Evolutionary conservation across 805 yeast species (phyloP), one percentile per base, ranked within the genome.

Genomic region (Starmerella vaccinii): DNA sequence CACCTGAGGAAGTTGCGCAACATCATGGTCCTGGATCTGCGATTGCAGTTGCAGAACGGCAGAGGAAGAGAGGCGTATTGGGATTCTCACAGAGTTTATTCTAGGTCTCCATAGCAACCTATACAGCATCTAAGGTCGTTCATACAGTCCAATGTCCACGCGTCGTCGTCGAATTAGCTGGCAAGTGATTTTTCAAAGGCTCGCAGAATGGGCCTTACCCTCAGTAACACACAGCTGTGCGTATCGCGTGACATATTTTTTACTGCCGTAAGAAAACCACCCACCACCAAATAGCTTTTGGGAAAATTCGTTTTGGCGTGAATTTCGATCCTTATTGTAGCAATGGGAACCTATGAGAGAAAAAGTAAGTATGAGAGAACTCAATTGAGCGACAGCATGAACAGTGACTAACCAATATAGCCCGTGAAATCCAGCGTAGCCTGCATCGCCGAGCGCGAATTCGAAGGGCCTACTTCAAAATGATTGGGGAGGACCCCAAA

Each of bases 391-490:
- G 21, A 15, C 5, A 7, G 10, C 5, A 13, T 9, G 45, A 41
- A 8, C 45, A 18, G 35, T 10, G 9, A 52, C 57, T 56, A 53
- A 55, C 54, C 60, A 60, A 7, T 2, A 19, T 7, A 62, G 71
- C 69, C 16, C 74, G 76, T 49, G 96, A 87, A 53, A 89, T 89
- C 60, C 81, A 82, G 60, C 76, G 75, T 61, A 82, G 92, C 12
- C 74, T 89, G 57, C 75, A 77, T 0, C 94, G 87, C 61, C 76
- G 87, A 54, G 85, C 95, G 13, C 75, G 92, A 60, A 74, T 89
- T 57, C 78, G 86, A 70, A 84, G 81, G 65, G 80, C 77, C 46
- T 89, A 89, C 62, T 80, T 85, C 71, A 87, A 88, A 64, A 70
- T 86, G 49, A 65, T 87, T 37, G 94, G 89, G 1, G 74, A 75